Percentiles rank a stretch among this genome's conserved stretches.
Conservation (phyloP, 495 filamentous ascomycete genomes). For the Echria macrotheca region DNA sequence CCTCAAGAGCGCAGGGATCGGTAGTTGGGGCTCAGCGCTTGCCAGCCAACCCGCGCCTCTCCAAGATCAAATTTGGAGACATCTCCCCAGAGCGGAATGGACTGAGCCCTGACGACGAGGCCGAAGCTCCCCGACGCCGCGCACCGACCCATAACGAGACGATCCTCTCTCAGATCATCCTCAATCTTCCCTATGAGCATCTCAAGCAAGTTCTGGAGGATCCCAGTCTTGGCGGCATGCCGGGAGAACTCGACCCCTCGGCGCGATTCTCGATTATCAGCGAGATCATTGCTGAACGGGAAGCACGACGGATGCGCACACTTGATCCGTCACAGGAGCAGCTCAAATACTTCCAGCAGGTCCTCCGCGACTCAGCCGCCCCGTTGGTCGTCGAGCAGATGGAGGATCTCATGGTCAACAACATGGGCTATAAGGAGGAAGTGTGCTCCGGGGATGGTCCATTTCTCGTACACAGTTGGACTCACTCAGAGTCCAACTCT, state of each 20-base stretch:
- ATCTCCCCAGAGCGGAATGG: conserved; percentile 39
- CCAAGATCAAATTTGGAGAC: conserved; percentile 63
- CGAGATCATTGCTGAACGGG: conserved; percentile 55
- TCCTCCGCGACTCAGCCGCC: conserved; percentile 11
- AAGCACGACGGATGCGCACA: conserved; percentile 38
- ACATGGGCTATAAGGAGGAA: conserved; percentile 43
- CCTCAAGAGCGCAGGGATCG: conserved; percentile 15
- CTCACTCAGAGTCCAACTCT: not conserved
- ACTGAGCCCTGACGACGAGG: conserved; percentile 4
- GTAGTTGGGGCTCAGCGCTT: too few relatives aligned
- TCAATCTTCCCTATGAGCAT: conserved; percentile 58
- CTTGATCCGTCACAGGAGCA: conserved; percentile 29
- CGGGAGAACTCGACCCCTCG: conserved; percentile 40
- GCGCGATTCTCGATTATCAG: conserved; percentile 41
- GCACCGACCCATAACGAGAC: conserved; percentile 17
- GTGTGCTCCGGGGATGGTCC: conserved; percentile 26
- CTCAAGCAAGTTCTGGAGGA: conserved; percentile 54
- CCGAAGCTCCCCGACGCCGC: conserved; percentile 1
- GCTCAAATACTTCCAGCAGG: conserved; percentile 15
- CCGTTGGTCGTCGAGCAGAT: conserved; percentile 17
- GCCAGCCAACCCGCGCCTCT: conserved; percentile 45
- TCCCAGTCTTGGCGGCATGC: conserved; percentile 34
- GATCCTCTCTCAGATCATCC: conserved; percentile 54
- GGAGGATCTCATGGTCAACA: conserved; percentile 25
- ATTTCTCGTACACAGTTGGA: conserved; percentile 26